Conservation (phyloP, 495 filamentous ascomycete species). For the Annulohypoxylon moriforme region DNA sequence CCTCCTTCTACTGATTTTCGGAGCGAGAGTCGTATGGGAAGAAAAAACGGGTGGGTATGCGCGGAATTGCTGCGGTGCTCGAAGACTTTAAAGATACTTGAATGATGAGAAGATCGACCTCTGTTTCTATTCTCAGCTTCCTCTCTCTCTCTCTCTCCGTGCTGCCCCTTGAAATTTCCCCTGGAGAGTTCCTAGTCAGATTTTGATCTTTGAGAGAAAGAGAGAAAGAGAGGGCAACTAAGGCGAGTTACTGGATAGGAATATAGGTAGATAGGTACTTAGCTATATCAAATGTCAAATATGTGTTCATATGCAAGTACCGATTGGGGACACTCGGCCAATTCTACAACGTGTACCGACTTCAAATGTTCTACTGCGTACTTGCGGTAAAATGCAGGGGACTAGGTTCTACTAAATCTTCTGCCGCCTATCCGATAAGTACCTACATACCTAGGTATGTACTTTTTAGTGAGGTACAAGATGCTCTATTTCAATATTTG, state of each 20-base stretch:
- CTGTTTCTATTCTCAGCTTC: background rate
- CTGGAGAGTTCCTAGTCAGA: constrained; percentile 7
- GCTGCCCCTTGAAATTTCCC: constrained; percentile 14
- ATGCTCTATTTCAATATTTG: no score
- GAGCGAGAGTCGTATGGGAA: constrained; percentile 2
- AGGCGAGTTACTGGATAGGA: no score
- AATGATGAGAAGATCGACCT: constrained; percentile 9
- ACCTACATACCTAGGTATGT: background rate
- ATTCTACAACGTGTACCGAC: no score
- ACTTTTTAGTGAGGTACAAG: no score
- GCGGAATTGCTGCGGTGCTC: constrained; percentile 5
- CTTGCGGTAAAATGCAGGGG: constrained; percentile 11
- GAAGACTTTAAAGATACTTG: constrained; percentile 4
- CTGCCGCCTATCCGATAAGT: constrained; percentile 24
- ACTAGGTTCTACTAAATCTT: background rate
- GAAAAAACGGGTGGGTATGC: background rate
- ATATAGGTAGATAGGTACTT: no score
- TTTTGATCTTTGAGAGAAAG: background rate
- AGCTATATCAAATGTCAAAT: constrained; percentile 11
- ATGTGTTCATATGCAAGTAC: constrained; percentile 1
- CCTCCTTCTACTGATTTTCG: background rate
- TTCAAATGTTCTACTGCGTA: constrained; percentile 10
- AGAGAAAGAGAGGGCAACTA: background rate
- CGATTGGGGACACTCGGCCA: constrained; percentile 39
- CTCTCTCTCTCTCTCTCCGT: constrained; percentile 12